Conservation (phyloP, 2,329 filamentous ascomycete genomes). For the Curvularia sp. region DNA sequence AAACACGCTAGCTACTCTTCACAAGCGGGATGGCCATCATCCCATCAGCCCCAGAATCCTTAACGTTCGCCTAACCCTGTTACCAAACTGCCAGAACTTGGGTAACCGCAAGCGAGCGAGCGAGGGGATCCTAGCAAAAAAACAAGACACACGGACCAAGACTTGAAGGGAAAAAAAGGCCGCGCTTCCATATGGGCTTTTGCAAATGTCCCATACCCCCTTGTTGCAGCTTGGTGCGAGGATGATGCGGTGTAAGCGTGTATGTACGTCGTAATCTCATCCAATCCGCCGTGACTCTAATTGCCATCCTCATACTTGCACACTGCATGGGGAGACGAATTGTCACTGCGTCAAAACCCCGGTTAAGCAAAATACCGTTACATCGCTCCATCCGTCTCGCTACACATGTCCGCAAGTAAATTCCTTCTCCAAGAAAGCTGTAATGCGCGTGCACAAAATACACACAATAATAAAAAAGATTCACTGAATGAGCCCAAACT, state of each 20-base stretch:
- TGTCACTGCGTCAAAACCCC: neutral
- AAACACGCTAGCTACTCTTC: neutral
- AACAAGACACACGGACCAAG: neutral
- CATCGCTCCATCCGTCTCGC: neutral
- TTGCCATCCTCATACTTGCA: neutral
- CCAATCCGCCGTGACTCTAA: neutral
- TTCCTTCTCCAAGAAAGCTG: neutral
- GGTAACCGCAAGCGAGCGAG: conserved; percentile 5
- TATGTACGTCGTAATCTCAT: neutral
- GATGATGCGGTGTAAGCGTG: neutral
- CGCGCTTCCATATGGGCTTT: neutral
- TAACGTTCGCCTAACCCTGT: conserved; percentile 15
- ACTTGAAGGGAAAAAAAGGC: neutral
- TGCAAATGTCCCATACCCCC: neutral
- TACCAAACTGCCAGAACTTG: neutral
- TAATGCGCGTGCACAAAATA: neutral
- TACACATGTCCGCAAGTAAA: neutral
- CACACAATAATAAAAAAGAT: neutral
- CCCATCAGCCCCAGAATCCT: neutral
- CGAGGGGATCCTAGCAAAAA: neutral
- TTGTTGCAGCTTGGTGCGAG: neutral
- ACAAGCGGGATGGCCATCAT: neutral
- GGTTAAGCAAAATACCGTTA: neutral
- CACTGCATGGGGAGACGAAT: neutral
- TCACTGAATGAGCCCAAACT: neutral